A percentile compares a stretch with the other conserved stretches of the same genome.
Conservation (phyloP, 2,329 filamentous ascomycete species). For the Trichoderma koningii region DNA sequence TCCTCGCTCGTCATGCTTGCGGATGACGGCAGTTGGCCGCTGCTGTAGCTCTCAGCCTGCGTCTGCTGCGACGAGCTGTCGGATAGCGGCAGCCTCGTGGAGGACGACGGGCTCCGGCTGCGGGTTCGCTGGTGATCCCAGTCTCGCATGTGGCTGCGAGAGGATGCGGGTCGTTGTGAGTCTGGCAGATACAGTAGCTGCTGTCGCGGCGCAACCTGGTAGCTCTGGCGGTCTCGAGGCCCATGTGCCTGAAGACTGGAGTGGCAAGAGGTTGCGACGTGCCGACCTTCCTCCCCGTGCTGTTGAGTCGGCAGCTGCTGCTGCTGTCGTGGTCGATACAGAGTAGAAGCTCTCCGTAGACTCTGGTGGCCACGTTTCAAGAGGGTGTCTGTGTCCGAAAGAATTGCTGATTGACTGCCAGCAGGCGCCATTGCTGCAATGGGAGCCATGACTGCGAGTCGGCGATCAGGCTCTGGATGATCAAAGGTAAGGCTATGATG, state of each 20-base stretch:
- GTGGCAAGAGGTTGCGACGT: constrained; percentile 19
- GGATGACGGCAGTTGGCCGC: constrained; percentile 32
- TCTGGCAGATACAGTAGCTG: constrained; percentile 27
- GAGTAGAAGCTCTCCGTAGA: constrained; percentile 19
- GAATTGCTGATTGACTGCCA: neutral
- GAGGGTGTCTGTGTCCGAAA: neutral
- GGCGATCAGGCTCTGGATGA: neutral
- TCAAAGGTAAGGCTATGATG: neutral
- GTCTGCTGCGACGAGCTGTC: constrained; percentile 30
- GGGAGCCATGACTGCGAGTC: constrained; percentile 9
- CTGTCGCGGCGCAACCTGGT: constrained; percentile 31
- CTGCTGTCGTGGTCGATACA: constrained; percentile 18
- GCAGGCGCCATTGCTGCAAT: constrained; percentile 7
- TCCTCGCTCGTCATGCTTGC: constrained; percentile 42
- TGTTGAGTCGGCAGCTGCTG: constrained; percentile 7
- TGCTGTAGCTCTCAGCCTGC: constrained; percentile 29
- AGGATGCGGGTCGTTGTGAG: constrained; percentile 35
- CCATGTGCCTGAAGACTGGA: constrained; percentile 27
- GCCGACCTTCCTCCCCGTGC: constrained; percentile 21
- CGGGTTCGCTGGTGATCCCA: constrained; percentile 25
- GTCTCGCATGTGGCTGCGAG: constrained; percentile 32
- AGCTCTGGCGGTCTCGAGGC: constrained; percentile 31
- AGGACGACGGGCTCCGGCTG: constrained; percentile 22
- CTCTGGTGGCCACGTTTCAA: constrained; percentile 11
- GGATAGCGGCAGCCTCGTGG: constrained; percentile 32